phyloP scores from a whole-genome alignment of 768 basidiomycete genomes.

The Steccherinum ochraceum region DNA sequence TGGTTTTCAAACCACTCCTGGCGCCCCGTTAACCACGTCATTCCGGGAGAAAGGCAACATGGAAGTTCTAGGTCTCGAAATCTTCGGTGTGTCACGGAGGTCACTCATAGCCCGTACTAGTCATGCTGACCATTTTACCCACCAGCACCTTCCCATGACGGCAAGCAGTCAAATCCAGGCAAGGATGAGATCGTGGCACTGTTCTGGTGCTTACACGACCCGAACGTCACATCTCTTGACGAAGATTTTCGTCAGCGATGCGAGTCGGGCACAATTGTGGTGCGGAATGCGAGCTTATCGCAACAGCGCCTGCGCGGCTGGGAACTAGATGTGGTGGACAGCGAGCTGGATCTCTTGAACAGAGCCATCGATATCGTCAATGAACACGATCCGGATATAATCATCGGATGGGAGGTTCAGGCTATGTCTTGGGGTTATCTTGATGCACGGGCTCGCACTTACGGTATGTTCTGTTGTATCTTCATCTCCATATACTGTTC shows the following conservation, averaged over 20 bases:
- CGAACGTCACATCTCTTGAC: constrained; percentile 29
- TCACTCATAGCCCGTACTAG: too few relatives aligned
- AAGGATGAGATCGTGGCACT: constrained; percentile 60
- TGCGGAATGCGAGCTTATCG: constrained; percentile 35
- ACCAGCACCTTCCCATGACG: constrained; percentile 53
- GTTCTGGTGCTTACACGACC: constrained; percentile 68
- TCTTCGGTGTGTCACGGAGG: constrained; percentile 81
- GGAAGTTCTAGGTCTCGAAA: constrained; percentile 76
- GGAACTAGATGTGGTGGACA: constrained; percentile 46
- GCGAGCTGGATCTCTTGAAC: constrained; percentile 81
- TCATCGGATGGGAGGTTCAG: constrained; percentile 92
- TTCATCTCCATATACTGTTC: neutral
- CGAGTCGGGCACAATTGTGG: constrained; percentile 47
- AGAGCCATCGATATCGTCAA: constrained; percentile 63
- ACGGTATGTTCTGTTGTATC: constrained; percentile 37
- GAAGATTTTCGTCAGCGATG: constrained; percentile 27
- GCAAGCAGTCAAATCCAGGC: constrained; percentile 59
- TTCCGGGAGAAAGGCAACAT: constrained; percentile 65
- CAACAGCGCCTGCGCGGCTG: constrained; percentile 36
- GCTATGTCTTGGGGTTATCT: constrained; percentile 88
- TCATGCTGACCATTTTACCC: neutral
- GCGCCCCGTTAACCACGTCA: constrained; percentile 29
- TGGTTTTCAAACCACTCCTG: constrained; percentile 57
- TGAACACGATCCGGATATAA: constrained; percentile 83
- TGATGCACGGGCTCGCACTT: constrained; percentile 50